A percentile compares a stretch with the other conserved stretches of the same genome.
Conservation (phyloP, 1,284 basidiomycete species). For the Coniferiporia weirii region DNA sequence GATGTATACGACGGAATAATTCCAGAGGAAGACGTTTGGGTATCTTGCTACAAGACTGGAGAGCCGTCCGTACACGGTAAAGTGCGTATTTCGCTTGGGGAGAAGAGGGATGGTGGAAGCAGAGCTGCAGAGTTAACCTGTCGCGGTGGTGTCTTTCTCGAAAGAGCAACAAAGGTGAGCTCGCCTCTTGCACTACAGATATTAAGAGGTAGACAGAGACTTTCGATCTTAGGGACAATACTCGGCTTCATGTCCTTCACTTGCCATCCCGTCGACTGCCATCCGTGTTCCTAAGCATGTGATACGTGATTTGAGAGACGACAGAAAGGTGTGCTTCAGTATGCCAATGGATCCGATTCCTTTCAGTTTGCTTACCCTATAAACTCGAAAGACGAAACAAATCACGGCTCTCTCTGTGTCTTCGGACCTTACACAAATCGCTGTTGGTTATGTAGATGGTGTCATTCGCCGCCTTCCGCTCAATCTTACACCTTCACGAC, state of each 20-base stretch:
- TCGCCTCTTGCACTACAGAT: neutral
- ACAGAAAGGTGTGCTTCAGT: slow-evolving; percentile 31
- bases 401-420: slow-evolving; percentile 62
- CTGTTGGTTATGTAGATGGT: slow-evolving; percentile 42
- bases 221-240: slow-evolving; percentile 20
- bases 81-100: slow-evolving; percentile 46
- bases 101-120: slow-evolving; percentile 20
- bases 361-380: slow-evolving; percentile 16
- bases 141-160: slow-evolving; percentile 10
- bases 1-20: slow-evolving; percentile 55
- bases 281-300: slow-evolving; percentile 40
- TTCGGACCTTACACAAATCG: slow-evolving; percentile 51
- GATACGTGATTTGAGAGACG: slow-evolving; percentile 40
- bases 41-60: slow-evolving; percentile 59
- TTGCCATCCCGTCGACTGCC: slow-evolving; percentile 41
- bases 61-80: slow-evolving; percentile 57
- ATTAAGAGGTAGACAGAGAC: neutral
- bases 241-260: slow-evolving; percentile 28
- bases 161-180: slow-evolving; percentile 2
- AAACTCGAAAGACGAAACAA: slow-evolving; percentile 39
- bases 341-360: neutral
- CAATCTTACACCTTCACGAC: slow-evolving; percentile 11
- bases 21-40: slow-evolving; percentile 60
- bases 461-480: slow-evolving; percentile 13
- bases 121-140: slow-evolving; percentile 2